These are phyloP conservation scores for Ophiobolus disseminans DNA, from an alignment of 2,329 filamentous ascomycete species.

Conservation along the genomic window DNA sequence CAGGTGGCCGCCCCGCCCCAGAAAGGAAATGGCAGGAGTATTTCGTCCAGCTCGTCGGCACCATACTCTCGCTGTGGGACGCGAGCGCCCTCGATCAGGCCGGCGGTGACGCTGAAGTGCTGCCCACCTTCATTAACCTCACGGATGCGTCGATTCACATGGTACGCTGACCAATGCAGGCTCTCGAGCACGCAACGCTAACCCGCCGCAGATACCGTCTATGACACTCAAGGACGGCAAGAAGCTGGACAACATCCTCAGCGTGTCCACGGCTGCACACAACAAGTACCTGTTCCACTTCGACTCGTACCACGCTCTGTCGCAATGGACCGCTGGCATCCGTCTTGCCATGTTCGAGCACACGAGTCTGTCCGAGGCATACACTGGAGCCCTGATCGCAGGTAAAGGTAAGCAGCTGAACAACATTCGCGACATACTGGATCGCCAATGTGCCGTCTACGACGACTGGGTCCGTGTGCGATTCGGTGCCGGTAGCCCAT, in stretches of 20 bases:
- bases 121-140: conserved; percentile 93
- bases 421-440: conserved; percentile 89
- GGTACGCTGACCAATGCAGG: conserved; percentile 63
- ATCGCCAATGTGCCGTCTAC: conserved; percentile 75
- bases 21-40: conserved; percentile 95
- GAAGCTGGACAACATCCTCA: conserved; percentile 91
- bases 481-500: conserved; percentile 94
- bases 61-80: conserved; percentile 94
- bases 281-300: conserved; percentile 97
- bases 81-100: conserved; percentile 88
- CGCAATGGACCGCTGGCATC: conserved; percentile 96
- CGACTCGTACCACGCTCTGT: conserved; percentile 89
- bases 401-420: conserved; percentile 90
- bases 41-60: conserved; percentile 95
- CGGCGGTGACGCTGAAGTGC: conserved; percentile 81
- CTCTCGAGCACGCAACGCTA: conserved; percentile 13
- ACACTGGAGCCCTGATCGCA: conserved; percentile 93
- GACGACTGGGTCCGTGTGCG: conserved; percentile 95
- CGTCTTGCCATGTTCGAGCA: conserved; percentile 94
- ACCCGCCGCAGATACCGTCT: conserved; percentile 63
- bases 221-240: conserved; percentile 86
- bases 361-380: conserved; percentile 90
- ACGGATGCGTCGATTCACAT: conserved; percentile 98
- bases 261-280: conserved; percentile 91
- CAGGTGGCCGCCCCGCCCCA: conserved; percentile 84